Evolutionary conservation across 179 eudicot species (phyloP).

Genomic region (Silene vulgaris): DNA sequence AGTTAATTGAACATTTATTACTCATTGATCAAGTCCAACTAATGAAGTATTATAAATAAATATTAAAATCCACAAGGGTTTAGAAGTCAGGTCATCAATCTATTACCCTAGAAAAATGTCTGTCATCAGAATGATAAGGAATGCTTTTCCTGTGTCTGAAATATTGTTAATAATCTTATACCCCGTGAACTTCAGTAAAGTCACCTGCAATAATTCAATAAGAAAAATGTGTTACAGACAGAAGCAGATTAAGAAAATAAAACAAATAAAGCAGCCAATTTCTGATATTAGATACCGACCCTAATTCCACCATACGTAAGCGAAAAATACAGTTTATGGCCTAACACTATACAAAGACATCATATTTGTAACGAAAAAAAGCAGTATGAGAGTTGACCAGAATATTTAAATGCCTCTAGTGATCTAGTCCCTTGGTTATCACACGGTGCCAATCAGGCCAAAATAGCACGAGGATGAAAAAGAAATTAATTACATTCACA

Average conservation of each 20-base stretch:
- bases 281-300: background rate
- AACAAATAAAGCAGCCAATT: background rate
- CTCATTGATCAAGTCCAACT: background rate
- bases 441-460: background rate
- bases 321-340: background rate
- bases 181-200: constrained; percentile 94
- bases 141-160: constrained; percentile 95
- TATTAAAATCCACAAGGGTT: background rate
- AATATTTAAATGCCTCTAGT: background rate
- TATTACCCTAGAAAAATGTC: constrained; percentile 91
- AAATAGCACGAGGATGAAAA: too few species aligned
- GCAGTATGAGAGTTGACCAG: background rate
- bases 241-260: background rate
- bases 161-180: constrained; percentile 81
- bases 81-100: background rate
- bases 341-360: background rate
- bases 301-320: background rate
- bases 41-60: background rate
- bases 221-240: background rate
- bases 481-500: background rate
- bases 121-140: constrained; percentile 72
- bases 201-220: constrained; percentile 54
- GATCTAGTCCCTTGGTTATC: background rate
- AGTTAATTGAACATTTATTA: constrained; percentile 4
- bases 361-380: background rate